A percentile compares a stretch with the other conserved stretches of the same genome.
phyloP scores from a whole-genome alignment of 352 stramenopile genomes.

The Globisporangium cederbergense region DNA sequence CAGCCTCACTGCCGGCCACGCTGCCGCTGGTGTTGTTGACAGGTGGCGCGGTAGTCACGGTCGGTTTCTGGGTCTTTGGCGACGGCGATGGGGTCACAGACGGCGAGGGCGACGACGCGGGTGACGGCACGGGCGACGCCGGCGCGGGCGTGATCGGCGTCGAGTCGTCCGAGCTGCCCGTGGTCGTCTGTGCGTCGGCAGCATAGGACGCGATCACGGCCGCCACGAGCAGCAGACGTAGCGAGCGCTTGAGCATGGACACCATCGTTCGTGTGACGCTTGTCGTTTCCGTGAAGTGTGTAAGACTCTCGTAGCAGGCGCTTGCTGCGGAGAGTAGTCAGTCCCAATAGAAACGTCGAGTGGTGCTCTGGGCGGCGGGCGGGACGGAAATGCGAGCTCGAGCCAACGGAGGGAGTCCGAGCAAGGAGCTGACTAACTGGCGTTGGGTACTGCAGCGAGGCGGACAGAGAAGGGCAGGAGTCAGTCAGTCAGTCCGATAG shows the following conservation, averaged over 20 bases:
- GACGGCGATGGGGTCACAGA: constrained; percentile 23
- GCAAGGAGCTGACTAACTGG: too few species aligned
- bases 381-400: background rate
- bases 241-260: constrained; percentile 13
- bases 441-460: too few species aligned
- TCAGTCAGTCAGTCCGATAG: background rate
- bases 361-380: background rate
- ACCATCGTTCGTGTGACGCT: background rate
- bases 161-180: constrained; percentile 6
- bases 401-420: too few species aligned
- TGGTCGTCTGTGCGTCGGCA: constrained; percentile 1
- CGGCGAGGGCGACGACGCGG: constrained; percentile 12
- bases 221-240: constrained; percentile 10
- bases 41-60: constrained; percentile 20
- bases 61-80: constrained; percentile 22
- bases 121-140: constrained; percentile 3
- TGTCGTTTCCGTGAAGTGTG: too few species aligned
- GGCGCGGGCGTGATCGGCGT: background rate
- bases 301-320: constrained; percentile 10
- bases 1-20: constrained; percentile 1
- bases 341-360: constrained; percentile 9
- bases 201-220: constrained; percentile 7
- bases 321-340: constrained; percentile 4
- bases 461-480: background rate
- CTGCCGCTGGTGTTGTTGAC: background rate